Evolutionary conservation across 371 early-diverging fungal genomes (phyloP), one percentile per base, ranked within the genome.

Genomic region (Mortierella sp.): DNA sequence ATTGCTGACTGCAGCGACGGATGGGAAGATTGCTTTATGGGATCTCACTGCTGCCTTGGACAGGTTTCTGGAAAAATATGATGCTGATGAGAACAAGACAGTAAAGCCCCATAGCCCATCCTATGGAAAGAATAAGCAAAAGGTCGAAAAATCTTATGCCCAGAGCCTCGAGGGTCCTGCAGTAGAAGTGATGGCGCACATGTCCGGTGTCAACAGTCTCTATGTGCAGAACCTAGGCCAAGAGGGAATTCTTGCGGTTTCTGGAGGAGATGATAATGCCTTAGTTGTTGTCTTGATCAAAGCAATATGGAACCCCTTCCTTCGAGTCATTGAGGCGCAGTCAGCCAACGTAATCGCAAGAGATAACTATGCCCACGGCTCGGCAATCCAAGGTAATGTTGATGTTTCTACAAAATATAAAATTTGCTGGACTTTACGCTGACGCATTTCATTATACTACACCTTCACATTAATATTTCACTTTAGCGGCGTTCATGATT

Each of bases 191-290:
- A 75, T 51, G 68, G 83, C 64, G 70, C 85, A 60, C 85, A 88
- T 87, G 83, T 88, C 88, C 1, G 90, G 90, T 28, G 88, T 90
- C 4, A 90, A 90, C 68, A 83, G 86, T 19, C 71, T 90, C 1
- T 78, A 83, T 55, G 83, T 83, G 0, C 53, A 63, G 10, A 61
- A 74, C 26, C 60, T 76, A 61, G 85, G 81, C 74, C 65, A 57
- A 2, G 63, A 56, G 0, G 61, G 40, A 8, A 43, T 88, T 10
- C 35, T 86, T 43, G 59, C 86, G 0, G 72, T 85, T 2, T 85
- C 89, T n/a, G 90, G 90, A 43, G 90, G 90, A 22, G 90, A 90
- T 70, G 90, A 90, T 60, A 90, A 90, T 71, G 88, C 88, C 0
- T 57, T 90, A 19, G 84, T 75, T 22, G 85, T 80, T 12, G 62